Evolutionary conservation across 2,329 filamentous ascomycete species (phyloP).

Genomic region (Sclerotinia trifoliorum): DNA sequence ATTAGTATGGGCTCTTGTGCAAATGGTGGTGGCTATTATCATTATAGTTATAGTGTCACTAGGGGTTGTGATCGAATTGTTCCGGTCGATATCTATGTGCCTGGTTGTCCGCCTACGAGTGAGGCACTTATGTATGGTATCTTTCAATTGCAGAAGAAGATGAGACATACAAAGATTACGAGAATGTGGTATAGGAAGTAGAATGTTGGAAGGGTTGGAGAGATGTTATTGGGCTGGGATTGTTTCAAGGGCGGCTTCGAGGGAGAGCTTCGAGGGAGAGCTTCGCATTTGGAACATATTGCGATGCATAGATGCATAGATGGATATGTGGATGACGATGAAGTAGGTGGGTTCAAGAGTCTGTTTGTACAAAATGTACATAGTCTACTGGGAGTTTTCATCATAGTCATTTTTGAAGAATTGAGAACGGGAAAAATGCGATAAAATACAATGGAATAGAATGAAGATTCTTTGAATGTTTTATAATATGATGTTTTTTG

Average conservation of each 20-base stretch:
- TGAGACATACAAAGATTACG: slow-evolving; percentile 27
- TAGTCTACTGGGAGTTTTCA: slow-evolving; percentile 15
- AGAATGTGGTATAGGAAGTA: slow-evolving; percentile 30
- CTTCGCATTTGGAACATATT: background rate
- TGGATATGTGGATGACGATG: background rate
- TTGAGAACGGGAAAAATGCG: background rate
- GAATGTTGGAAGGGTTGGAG: background rate
- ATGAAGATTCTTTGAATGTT: background rate
- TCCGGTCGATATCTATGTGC: slow-evolving; percentile 78
- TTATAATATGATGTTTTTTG: too few relatives aligned
- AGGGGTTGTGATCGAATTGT: slow-evolving; percentile 75
- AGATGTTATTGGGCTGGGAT: background rate
- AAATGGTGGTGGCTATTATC: slow-evolving; percentile 83
- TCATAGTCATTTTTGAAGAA: background rate
- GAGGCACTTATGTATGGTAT: slow-evolving; percentile 61
- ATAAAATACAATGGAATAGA: background rate
- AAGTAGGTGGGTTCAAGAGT: background rate
- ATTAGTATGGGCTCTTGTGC: slow-evolving; percentile 80
- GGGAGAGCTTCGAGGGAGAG: background rate
- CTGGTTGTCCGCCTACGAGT: slow-evolving; percentile 65
- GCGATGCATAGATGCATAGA: background rate
- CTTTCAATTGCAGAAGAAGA: slow-evolving; percentile 26
- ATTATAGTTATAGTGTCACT: slow-evolving; percentile 78
- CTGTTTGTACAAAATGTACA: slow-evolving; percentile 20
- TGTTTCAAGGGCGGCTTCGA: too few relatives aligned